phyloP scores from a whole-genome alignment of 192 early-diverging fungal genomes.

The Piromyces finnis region DNA sequence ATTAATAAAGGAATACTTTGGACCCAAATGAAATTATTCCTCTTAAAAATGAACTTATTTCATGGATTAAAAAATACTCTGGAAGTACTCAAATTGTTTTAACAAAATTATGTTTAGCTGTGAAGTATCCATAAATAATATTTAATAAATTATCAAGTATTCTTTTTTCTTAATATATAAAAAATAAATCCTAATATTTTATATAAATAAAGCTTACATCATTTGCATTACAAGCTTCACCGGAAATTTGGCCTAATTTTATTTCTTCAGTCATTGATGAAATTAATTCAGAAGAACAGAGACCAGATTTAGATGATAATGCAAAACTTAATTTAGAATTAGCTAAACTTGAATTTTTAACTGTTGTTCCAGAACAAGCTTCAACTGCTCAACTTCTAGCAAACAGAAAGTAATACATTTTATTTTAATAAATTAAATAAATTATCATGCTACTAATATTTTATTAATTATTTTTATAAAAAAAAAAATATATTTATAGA shows the following conservation, averaged over 20 bases:
- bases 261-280: slow-evolving; percentile 1
- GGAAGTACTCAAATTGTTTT: slow-evolving; percentile 4
- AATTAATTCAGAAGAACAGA: not conserved
- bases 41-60: slow-evolving; percentile 1
- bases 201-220: slow-evolving; percentile 3
- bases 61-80: slow-evolving; percentile 1
- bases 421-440: no score
- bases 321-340: slow-evolving; percentile 1
- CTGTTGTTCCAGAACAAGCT: slow-evolving; percentile 13
- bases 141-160: no score
- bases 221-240: slow-evolving; percentile 5
- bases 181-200: not conserved
- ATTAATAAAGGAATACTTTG: not conserved
- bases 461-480: no score
- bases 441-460: no score
- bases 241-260: slow-evolving; percentile 6
- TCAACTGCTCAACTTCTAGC: slow-evolving; percentile 1
- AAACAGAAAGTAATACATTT: not conserved
- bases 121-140: no score
- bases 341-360: slow-evolving; percentile 10
- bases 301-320: not conserved
- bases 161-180: no score
- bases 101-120: slow-evolving; percentile 12
- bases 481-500: not conserved
- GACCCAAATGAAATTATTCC: not conserved